phyloP scores from a whole-genome alignment of 495 filamentous ascomycete species.

The Penicillium soppii region DNA sequence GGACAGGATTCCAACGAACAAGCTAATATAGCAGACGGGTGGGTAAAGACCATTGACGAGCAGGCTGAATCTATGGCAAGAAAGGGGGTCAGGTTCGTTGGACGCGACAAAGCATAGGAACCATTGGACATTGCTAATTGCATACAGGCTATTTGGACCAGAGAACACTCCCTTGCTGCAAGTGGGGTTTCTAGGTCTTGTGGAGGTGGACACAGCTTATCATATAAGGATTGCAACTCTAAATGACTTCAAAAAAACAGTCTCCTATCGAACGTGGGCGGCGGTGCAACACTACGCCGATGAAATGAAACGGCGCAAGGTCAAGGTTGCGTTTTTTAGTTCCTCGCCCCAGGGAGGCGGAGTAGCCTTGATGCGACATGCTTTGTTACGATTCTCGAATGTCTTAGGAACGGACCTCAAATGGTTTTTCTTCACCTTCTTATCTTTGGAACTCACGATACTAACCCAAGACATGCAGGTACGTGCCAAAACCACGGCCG shows the following conservation, averaged over 20 bases:
- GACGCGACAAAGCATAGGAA: not conserved
- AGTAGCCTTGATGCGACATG: conserved; percentile 86
- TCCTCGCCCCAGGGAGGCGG: conserved; percentile 85
- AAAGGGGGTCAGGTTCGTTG: conserved; percentile 68
- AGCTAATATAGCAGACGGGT: conserved; percentile 14
- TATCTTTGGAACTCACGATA: not conserved
- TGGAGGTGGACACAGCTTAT: conserved; percentile 71
- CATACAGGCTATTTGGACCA: conserved; percentile 72
- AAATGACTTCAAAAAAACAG: conserved; percentile 64
- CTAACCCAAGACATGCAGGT: conserved; percentile 36
- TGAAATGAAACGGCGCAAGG: conserved; percentile 63
- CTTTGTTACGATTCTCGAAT: conserved; percentile 71
- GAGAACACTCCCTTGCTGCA: conserved; percentile 69
- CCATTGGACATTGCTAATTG: conserved; percentile 9
- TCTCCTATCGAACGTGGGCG: conserved; percentile 63
- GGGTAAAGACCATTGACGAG: conserved; percentile 67
- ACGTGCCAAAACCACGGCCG: conserved; percentile 80
- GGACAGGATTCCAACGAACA: not conserved
- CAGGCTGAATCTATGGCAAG: conserved; percentile 84
- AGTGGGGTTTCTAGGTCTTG: conserved; percentile 70
- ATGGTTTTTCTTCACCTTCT: conserved; percentile 53
- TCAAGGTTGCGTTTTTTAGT: conserved; percentile 82
- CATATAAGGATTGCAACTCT: conserved; percentile 58
- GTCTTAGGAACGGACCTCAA: conserved; percentile 65
- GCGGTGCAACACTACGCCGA: conserved; percentile 65